Evolutionary conservation across 441 rosid species (phyloP).

Genomic region (Euphorbia celastroides): DNA sequence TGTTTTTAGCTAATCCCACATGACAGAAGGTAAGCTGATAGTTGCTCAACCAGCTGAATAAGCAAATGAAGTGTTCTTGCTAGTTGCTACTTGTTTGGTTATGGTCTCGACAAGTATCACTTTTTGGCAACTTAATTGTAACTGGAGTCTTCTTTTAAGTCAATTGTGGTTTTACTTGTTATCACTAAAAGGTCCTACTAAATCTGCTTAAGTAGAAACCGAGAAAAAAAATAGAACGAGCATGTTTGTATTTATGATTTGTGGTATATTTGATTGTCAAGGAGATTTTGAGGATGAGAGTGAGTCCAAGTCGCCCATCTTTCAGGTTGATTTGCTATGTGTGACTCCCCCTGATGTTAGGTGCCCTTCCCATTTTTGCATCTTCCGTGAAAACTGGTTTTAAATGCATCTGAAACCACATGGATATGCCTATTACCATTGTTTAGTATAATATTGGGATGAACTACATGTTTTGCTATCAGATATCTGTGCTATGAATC

Average conservation of each 20-base stretch:
- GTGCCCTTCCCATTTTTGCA: neutral
- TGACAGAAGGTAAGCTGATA: neutral
- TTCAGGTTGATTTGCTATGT: neutral
- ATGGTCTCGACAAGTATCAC: neutral
- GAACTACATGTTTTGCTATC: slow-evolving; percentile 1
- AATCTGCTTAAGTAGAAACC: neutral
- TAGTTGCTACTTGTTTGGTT: neutral
- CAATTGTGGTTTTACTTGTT: neutral
- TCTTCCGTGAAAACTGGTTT: neutral
- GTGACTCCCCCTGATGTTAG: neutral
- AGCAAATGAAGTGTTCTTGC: neutral
- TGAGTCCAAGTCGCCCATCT: neutral
- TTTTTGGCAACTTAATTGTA: neutral
- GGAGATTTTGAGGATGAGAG: neutral
- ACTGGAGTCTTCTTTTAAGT: neutral
- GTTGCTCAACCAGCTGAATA: neutral
- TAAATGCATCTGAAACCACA: neutral
- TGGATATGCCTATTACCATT: neutral
- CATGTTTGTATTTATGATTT: neutral
- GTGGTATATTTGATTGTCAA: neutral
- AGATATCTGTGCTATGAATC: neutral
- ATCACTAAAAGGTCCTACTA: neutral
- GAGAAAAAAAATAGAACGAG: neutral
- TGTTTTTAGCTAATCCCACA: neutral
- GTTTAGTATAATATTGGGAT: neutral